These are phyloP conservation scores for Trypanosoma rangeli DNA, from an alignment of 208 protist genomes.

Conservation along the genomic window DNA sequence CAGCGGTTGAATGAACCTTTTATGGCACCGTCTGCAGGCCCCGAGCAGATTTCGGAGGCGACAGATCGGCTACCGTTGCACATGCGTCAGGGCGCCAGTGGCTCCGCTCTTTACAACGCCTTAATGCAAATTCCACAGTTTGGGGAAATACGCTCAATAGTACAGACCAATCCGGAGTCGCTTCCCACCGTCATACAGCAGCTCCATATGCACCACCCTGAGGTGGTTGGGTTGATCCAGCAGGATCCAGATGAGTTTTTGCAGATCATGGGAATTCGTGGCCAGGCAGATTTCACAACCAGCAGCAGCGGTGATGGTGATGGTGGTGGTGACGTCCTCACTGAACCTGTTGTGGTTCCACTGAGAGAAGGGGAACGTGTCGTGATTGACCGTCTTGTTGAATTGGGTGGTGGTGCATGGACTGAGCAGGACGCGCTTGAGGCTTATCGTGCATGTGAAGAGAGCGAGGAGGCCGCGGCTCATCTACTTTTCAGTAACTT, in stretches of 20 bases:
- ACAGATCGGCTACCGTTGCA: background rate
- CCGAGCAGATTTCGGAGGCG: background rate
- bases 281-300: constrained; percentile 17
- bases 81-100: constrained; percentile 12
- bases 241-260: constrained; percentile 69
- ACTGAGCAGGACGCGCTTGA: constrained; percentile 62
- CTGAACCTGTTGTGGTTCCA: background rate
- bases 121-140: constrained; percentile 76
- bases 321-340: background rate
- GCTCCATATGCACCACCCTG: constrained; percentile 65
- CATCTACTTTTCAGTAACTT: constrained; percentile 73
- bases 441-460: constrained; percentile 67
- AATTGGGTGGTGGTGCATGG: constrained; percentile 81
- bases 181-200: constrained; percentile 66
- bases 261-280: constrained; percentile 54
- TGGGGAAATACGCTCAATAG: constrained; percentile 61
- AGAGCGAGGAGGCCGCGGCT: constrained; percentile 78
- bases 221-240: constrained; percentile 63
- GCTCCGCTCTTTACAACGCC: constrained; percentile 33
- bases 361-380: constrained; percentile 47
- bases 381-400: constrained; percentile 65
- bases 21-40: background rate
- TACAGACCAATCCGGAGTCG: constrained; percentile 55
- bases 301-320: background rate
- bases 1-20: constrained; percentile 7